Percentiles rank a stretch among this genome's conserved stretches.
Conservation (phyloP, 345 rosid species). For the Rhodomyrtus tomentosa region DNA sequence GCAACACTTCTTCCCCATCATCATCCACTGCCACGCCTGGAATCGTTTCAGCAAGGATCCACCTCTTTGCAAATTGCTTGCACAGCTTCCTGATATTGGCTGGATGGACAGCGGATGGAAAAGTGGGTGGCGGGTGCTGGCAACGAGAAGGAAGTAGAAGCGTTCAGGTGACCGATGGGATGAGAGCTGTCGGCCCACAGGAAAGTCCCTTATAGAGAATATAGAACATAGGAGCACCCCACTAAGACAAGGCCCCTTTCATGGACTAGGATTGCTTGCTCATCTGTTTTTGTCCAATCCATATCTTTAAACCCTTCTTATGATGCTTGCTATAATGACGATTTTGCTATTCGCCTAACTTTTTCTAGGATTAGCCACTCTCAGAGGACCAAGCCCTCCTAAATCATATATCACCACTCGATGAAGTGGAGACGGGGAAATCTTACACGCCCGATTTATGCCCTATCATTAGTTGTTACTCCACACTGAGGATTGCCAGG, state of each 20-base stretch:
- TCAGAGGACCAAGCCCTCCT: background rate
- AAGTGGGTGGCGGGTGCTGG: too few species aligned
- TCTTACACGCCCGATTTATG: background rate
- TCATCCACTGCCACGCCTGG: slow-evolving; percentile 71
- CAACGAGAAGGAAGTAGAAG: too few species aligned
- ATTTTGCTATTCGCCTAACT: background rate
- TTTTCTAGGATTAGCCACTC: background rate
- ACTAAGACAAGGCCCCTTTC: background rate
- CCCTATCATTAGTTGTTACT: background rate
- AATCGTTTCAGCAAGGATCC: slow-evolving; percentile 41
- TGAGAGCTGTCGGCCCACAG: too few species aligned
- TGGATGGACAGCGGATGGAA: too few species aligned
- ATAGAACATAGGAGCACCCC: background rate
- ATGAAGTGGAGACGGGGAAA: background rate
- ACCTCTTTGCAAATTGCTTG: slow-evolving; percentile 61
- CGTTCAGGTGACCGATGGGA: too few species aligned
- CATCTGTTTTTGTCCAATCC: too few species aligned
- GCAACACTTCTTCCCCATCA: slow-evolving; percentile 94
- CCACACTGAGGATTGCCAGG: background rate
- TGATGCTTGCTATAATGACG: background rate
- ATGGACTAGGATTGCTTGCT: background rate
- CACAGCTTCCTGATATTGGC: slow-evolving; percentile 64
- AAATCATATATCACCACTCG: background rate
- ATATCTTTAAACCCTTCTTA: background rate
- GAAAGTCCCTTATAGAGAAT: too few species aligned